These are phyloP conservation scores for Cicer arietinum DNA, from an alignment of 306 rosid species.

Conservation along the genomic window DNA sequence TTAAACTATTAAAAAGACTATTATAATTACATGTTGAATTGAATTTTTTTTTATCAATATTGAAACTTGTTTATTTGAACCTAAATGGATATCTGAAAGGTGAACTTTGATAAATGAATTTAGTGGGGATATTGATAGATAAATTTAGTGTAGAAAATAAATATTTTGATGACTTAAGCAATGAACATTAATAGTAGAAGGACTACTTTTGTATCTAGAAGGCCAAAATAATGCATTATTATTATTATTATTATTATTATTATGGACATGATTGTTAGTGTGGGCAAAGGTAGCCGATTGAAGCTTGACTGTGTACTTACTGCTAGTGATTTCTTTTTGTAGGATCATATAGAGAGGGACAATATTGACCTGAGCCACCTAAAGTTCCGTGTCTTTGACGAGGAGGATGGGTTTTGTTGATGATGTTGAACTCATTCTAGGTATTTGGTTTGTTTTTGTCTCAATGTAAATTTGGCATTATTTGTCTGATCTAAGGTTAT, in stretches of 20 bases:
- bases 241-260: too few species aligned
- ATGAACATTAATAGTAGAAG: too few species aligned
- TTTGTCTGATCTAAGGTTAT: neutral
- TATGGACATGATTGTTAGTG: neutral
- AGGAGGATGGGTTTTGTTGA: conserved; percentile 90
- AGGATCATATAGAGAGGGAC: conserved; percentile 41
- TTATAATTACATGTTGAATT: too few species aligned
- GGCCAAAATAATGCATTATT: too few species aligned
- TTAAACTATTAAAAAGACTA: too few species aligned
- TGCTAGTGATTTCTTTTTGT: neutral
- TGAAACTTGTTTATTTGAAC: conserved; percentile 1
- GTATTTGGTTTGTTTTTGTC: conserved; percentile 46
- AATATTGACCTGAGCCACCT: conserved; percentile 69
- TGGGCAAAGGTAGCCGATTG: neutral
- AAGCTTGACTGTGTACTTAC: neutral
- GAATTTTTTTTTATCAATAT: too few species aligned
- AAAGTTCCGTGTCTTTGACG: conserved; percentile 85
- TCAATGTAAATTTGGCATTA: neutral
- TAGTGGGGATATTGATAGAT: too few species aligned
- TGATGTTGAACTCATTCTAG: conserved; percentile 83
- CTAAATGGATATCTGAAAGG: too few species aligned
- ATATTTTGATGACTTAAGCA: too few species aligned
- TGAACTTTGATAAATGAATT: too few species aligned
- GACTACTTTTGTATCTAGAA: too few species aligned
- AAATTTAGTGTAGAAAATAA: too few species aligned